Evolutionary conservation across 1,284 basidiomycete genomes (phyloP).

Genomic region (Puccinia hordei): DNA sequence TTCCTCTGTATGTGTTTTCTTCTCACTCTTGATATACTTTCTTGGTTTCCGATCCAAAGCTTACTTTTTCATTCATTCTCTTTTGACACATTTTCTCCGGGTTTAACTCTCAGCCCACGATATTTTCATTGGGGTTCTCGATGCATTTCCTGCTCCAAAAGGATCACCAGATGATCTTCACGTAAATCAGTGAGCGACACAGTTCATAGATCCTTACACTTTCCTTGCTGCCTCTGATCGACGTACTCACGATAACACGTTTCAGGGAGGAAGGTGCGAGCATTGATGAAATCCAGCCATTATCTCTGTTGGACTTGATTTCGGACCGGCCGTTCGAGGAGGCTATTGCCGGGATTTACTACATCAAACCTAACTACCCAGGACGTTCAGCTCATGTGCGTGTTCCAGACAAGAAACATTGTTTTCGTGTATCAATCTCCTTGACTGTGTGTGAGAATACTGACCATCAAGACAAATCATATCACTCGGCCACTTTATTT

Average conservation of each 20-base stretch:
- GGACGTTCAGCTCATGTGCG: conserved; percentile 38
- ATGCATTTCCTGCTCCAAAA: background rate
- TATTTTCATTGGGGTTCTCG: conserved; percentile 27
- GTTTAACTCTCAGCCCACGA: background rate
- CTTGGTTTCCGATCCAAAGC: background rate
- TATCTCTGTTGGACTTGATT: conserved; percentile 9
- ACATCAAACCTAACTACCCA: conserved; percentile 88
- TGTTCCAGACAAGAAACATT: background rate
- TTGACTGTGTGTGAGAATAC: too few species aligned
- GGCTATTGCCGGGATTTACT: conserved; percentile 24
- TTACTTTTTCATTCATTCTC: too few species aligned
- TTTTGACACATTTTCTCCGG: background rate
- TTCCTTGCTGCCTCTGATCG: background rate
- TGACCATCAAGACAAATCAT: background rate
- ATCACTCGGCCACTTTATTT: background rate
- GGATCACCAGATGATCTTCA: background rate
- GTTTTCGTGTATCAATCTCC: background rate
- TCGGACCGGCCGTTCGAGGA: conserved; percentile 6
- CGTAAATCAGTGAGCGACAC: background rate
- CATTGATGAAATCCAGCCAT: background rate
- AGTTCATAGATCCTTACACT: background rate
- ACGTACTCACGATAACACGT: background rate
- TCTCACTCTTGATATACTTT: background rate
- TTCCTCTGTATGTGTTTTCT: conserved; percentile 16
- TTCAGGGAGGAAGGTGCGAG: conserved; percentile 5